Base-by-base conservation (phyloP, 2,329 filamentous ascomycete genomes). In the Paecilomyces niveus region DNA sequence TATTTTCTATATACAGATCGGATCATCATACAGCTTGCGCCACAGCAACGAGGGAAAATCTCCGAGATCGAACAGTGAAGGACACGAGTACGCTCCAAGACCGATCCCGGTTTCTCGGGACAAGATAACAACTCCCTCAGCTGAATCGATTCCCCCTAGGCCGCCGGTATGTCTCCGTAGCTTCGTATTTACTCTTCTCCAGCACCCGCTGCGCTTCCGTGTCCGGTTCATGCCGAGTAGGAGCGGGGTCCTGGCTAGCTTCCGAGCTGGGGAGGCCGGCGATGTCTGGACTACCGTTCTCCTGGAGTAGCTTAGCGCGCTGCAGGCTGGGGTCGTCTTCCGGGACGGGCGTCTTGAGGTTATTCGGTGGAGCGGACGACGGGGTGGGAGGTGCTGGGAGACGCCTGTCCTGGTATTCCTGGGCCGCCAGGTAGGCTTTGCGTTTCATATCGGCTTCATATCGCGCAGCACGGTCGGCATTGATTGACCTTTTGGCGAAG, bases 401-500 rank as follows among this genome's bases (percentile, higher is more conserved):
- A 15, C 68, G 73, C 53, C 66, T 69, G 58, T 74, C 67, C 50
- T 72, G 67, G 15, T 67, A 62, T 66, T 76, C 73, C 62, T 72
- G 67, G 5, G 70, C 67, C 26, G 68, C 70, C 51, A 73, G 59
- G 33, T 73, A 68, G 9, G 72, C 67, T 62, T 78, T 75, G 67
- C 82, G 83, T 77, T 83, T 87, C 77, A 88, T 87, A 66, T 85
- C 83, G 61, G 89, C 86, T 67, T 89, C 83, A 64, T 89, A 84
- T 68, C 90, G 85, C 61, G 85, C 80, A 61, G 84, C 82, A 63
- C 93, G 89, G 76, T 97, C 92, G 66, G 89, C 89, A 72, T 97
- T 96, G 83, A 99, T 96, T 74, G 87, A 88, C 71, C 85, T 84
- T 82, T 99, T 99, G 63, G 94, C 94, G 73, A 97, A 96, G 80